Base-by-base conservation (phyloP, 2,329 filamentous ascomycete species). In the Tolypocladium guangdongense region DNA sequence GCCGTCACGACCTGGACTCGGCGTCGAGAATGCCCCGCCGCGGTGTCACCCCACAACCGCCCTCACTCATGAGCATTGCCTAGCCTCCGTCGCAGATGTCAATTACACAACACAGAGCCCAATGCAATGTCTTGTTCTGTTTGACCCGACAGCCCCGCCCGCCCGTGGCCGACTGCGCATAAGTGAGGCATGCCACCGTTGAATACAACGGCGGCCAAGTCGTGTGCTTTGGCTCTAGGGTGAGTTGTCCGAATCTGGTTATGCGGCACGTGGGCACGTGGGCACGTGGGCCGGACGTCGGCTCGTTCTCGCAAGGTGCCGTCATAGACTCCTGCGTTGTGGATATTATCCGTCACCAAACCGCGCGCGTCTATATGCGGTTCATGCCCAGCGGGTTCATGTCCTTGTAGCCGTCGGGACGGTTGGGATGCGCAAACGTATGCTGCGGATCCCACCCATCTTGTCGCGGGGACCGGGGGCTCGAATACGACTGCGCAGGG, bases 301-400 rank as follows among this genome's bases (percentile, higher is more conserved):
- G 16, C 22, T 16, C 39, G 39, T 24, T 14, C 20, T 8, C 39
- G 22, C 39, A 43, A 43, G 12, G 11, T 16, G 20, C 27, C 32
- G n/a, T 30, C 7, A 12, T 10, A 18, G 16, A 46, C 18, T 47
- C 27, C 10, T 24, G 43, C 18, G 18, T 14, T 12, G 30, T 20
- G 7, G 11, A 46, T n/a, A 10, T 30, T n/a, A 12, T 46, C 43
- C 43, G n/a, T 47, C 43, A 20, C 20, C 27, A 30, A n/a, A 20
- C 43, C 43, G 27, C 43, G 27, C 43, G 43, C 43, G 50, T 41
- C 38, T 59, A 78, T 70, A 80, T 74, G 60, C 73, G 71, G 64
- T 82, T 81, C 77, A 82, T 80, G 52, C 71, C 75, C 24, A 82
- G 66, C 3, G 78, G 78, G 60, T 82, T 78, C 65, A 78, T 74